phyloP scores from a whole-genome alignment of 225 moss, liverwort and hornwort species.

The Thuidium tamariscinum region DNA sequence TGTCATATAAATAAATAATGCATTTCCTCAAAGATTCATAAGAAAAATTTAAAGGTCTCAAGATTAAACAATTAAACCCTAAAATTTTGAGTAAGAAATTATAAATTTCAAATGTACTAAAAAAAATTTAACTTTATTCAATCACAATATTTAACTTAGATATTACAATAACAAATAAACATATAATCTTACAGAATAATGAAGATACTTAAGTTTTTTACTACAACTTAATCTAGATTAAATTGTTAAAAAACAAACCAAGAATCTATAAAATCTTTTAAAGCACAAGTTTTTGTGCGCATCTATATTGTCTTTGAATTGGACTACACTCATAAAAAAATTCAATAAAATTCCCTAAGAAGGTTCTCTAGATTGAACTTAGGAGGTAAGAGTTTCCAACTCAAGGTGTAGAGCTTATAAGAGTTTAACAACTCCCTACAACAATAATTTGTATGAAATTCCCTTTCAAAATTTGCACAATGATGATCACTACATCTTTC shows the following conservation, averaged over 20 bases:
- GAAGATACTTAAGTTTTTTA: not conserved
- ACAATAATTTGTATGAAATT: fast-evolving
- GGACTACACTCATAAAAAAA: fast-evolving
- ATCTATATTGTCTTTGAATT: fast-evolving
- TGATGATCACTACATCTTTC: fast-evolving
- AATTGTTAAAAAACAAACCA: not conserved
- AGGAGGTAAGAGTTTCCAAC: fast-evolving
- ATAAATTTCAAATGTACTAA: fast-evolving
- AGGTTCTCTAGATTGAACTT: not conserved
- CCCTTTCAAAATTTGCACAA: fast-evolving
- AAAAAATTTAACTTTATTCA: not conserved
- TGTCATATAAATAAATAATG: not conserved
- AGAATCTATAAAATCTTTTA: fast-evolving
- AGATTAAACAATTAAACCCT: fast-evolving
- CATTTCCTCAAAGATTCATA: too few species aligned
- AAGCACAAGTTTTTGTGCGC: not conserved
- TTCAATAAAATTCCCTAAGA: fast-evolving
- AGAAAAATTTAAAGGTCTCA: not conserved
- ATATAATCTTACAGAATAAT: fast-evolving
- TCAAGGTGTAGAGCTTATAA: not conserved
- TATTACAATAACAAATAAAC: not conserved
- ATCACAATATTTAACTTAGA: not conserved
- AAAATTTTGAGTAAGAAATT: not conserved
- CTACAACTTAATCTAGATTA: too few species aligned
- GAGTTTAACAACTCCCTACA: too few species aligned